Conservation (phyloP, 1,139 yeast species). For the Hyphopichia wangnamkhiaoensis region DNA sequence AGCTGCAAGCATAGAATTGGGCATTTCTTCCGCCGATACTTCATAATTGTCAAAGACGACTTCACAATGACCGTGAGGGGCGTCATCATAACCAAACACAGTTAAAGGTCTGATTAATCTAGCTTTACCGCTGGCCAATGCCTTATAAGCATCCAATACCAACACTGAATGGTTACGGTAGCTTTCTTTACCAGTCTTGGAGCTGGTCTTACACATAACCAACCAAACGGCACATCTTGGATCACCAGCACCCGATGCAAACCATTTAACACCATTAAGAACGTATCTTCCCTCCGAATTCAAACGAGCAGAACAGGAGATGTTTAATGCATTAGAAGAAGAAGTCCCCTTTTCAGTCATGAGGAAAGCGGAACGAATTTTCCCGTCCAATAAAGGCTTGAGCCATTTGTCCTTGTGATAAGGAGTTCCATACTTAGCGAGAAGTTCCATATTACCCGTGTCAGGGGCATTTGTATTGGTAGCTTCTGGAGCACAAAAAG, state of each 20-base stretch:
- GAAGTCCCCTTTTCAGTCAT: conserved; percentile 72
- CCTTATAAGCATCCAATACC: conserved; percentile 55
- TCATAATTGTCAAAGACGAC: conserved; percentile 54
- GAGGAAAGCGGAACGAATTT: conserved; percentile 65
- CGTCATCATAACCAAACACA: conserved; percentile 69
- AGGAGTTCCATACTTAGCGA: conserved; percentile 59
- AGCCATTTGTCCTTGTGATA: conserved; percentile 57
- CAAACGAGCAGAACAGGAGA: conserved; percentile 48
- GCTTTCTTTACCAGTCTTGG: conserved; percentile 24
- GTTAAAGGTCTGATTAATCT: conserved; percentile 53
- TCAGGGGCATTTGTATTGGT: conserved; percentile 71
- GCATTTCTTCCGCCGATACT: conserved; percentile 44
- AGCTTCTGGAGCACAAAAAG: conserved; percentile 60
- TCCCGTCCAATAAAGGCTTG: conserved; percentile 57
- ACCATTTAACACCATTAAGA: conserved; percentile 71
- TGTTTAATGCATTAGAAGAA: conserved; percentile 69
- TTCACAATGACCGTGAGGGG: conserved; percentile 76
- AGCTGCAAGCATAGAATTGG: conserved; percentile 43
- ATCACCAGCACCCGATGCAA: conserved; percentile 77
- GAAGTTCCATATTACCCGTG: conserved; percentile 74
- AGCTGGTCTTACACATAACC: conserved; percentile 64
- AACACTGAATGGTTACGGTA: conserved; percentile 64
- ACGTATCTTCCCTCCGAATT: conserved; percentile 53
- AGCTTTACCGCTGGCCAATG: conserved; percentile 53
- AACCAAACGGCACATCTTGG: conserved; percentile 65